Evolutionary conservation across 805 yeast species (phyloP).

Genomic region (Myxozyma mucilagina): DNA sequence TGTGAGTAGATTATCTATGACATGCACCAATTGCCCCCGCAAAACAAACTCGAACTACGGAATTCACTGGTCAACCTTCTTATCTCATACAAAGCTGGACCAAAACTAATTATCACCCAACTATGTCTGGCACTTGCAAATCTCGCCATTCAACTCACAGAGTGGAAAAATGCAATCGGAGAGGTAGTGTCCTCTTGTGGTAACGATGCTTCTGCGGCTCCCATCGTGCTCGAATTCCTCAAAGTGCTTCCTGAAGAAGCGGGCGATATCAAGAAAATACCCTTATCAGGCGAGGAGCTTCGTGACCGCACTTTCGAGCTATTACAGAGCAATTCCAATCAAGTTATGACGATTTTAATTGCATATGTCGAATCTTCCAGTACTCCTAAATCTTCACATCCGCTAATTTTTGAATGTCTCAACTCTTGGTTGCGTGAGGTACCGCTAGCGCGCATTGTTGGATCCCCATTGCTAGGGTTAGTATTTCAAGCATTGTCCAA

Average conservation of each 20-base stretch:
- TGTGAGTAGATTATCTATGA: slow-evolving; percentile 67
- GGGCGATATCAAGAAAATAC: slow-evolving; percentile 70
- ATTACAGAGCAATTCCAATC: slow-evolving; percentile 64
- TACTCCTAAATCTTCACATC: slow-evolving; percentile 40
- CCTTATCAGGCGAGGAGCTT: slow-evolving; percentile 80
- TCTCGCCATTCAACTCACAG: slow-evolving; percentile 70
- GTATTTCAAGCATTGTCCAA: slow-evolving; percentile 61
- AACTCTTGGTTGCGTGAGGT: slow-evolving; percentile 91
- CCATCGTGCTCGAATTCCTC: slow-evolving; percentile 70
- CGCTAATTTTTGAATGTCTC: slow-evolving; percentile 68
- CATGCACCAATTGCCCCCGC: slow-evolving; percentile 68
- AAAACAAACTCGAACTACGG: slow-evolving; percentile 61
- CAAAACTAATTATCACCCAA: slow-evolving; percentile 73
- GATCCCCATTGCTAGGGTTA: slow-evolving; percentile 63
- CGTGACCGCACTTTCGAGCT: slow-evolving; percentile 61
- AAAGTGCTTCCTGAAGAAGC: slow-evolving; percentile 91
- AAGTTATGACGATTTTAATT: slow-evolving; percentile 64
- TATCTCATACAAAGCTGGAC: slow-evolving; percentile 48
- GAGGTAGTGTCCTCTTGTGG: slow-evolving; percentile 62
- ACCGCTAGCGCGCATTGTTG: slow-evolving; percentile 67
- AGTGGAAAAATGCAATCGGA: slow-evolving; percentile 69
- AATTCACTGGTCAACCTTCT: slow-evolving; percentile 63
- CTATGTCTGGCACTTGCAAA: slow-evolving; percentile 79
- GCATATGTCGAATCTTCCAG: slow-evolving; percentile 47
- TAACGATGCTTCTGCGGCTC: slow-evolving; percentile 42